Conservation (phyloP, 208 protist species). For the Trypanosoma mega region DNA sequence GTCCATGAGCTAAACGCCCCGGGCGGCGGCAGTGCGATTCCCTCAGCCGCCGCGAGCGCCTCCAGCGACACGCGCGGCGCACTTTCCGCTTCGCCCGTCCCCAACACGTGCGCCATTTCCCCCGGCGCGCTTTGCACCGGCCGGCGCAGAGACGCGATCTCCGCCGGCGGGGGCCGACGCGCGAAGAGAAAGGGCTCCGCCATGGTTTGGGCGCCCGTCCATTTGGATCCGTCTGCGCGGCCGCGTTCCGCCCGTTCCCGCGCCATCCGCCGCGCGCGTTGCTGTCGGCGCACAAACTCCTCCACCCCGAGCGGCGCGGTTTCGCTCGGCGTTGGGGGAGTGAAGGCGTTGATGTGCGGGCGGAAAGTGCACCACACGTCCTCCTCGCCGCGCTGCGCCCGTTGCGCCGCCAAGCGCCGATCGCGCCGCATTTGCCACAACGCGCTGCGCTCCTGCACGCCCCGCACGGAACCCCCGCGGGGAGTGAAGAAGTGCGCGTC, state of each 20-base stretch:
- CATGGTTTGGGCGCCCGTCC: conserved; percentile 8
- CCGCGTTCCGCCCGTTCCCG: conserved; percentile 6
- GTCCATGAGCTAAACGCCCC: conserved; percentile 21
- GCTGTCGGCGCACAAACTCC: conserved; percentile 10
- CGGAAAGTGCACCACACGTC: conserved; percentile 15
- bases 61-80: background rate
- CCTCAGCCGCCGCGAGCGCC: background rate
- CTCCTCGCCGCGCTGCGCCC: conserved; percentile 10
- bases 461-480: conserved; percentile 3
- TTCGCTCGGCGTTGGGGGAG: background rate
- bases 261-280: conserved; percentile 9
- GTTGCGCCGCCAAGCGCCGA: conserved; percentile 16
- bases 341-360: conserved; percentile 12
- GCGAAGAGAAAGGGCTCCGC: conserved; percentile 21
- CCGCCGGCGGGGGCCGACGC: conserved; percentile 6
- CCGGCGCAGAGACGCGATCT: conserved; percentile 9
- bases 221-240: conserved; percentile 1
- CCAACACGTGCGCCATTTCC: background rate
- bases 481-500: conserved; percentile 3
- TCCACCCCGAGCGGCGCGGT: conserved; percentile 8
- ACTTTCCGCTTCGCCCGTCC: background rate
- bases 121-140: conserved; percentile 8
- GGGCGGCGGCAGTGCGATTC: conserved; percentile 7
- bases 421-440: conserved; percentile 21
- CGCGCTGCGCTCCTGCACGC: conserved; percentile 17